Conservation (phyloP, 805 yeast species). For the Nakazawaea ernobii region DNA sequence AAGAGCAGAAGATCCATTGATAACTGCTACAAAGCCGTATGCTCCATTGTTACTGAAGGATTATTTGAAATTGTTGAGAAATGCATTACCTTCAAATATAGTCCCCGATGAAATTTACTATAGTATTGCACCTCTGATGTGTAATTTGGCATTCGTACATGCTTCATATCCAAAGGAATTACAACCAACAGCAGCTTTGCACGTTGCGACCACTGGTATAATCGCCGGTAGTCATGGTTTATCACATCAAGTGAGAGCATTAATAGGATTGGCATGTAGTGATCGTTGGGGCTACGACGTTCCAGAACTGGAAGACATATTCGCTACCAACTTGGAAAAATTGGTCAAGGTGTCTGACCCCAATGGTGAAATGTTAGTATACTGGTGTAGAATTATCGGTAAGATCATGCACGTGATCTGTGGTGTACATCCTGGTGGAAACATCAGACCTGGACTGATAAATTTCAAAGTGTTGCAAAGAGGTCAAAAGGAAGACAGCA, state of each 20-base stretch:
- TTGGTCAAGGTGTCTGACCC: constrained; percentile 38
- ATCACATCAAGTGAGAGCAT: constrained; percentile 64
- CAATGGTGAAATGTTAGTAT: constrained; percentile 39
- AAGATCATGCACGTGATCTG: constrained; percentile 72
- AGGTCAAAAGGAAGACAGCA: constrained; percentile 19
- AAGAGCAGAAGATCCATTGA: constrained; percentile 61
- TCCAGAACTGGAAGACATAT: constrained; percentile 47
- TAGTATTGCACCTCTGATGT: constrained; percentile 64
- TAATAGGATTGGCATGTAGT: constrained; percentile 68
- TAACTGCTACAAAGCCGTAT: constrained; percentile 65
- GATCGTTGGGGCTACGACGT: constrained; percentile 82
- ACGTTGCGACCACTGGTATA: constrained; percentile 68
- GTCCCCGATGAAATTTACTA: constrained; percentile 51
- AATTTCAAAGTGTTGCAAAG: constrained; percentile 33
- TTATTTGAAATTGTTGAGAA: constrained; percentile 46
- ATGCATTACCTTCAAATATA: constrained; percentile 48
- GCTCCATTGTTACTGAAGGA: constrained; percentile 60
- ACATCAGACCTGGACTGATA: constrained; percentile 55
- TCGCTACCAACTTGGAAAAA: constrained; percentile 40
- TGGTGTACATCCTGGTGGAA: constrained; percentile 80
- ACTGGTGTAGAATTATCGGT: constrained; percentile 75
- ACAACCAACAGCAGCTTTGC: constrained; percentile 69
- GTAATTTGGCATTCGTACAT: constrained; percentile 71
- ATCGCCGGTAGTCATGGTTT: constrained; percentile 74
- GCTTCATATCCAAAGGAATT: constrained; percentile 72